phyloP scores from a whole-genome alignment of 2,329 filamentous ascomycete species.

The Lachnellula subtilissima region DNA sequence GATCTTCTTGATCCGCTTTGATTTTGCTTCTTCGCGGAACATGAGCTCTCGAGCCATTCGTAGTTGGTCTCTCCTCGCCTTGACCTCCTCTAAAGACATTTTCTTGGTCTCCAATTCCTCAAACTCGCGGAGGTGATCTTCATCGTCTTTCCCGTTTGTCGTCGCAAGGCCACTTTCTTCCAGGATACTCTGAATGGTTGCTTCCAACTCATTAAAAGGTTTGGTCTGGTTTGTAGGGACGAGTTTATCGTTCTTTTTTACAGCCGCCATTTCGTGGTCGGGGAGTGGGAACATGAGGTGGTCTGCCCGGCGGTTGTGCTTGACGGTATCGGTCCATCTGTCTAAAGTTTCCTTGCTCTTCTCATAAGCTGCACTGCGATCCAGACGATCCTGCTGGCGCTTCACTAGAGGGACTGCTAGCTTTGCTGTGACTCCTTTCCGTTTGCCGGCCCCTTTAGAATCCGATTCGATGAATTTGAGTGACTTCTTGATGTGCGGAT shows the following conservation, averaged over 20 bases:
- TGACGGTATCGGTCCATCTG: constrained; percentile 92
- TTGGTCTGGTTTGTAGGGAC: constrained; percentile 58
- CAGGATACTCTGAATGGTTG: constrained; percentile 81
- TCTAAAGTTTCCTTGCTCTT: constrained; percentile 89
- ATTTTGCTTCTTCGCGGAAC: constrained; percentile 81
- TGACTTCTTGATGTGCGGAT: constrained; percentile 71
- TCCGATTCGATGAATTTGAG: constrained; percentile 69
- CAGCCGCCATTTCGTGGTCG: constrained; percentile 57
- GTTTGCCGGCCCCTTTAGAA: constrained; percentile 47
- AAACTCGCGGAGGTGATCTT: constrained; percentile 62
- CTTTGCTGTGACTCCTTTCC: constrained; percentile 58
- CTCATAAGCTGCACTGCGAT: constrained; percentile 77
- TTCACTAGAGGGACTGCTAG: constrained; percentile 78
- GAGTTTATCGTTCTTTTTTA: constrained; percentile 59
- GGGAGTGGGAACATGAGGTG: constrained; percentile 83
- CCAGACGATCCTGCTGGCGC: constrained; percentile 78
- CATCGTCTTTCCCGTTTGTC: constrained; percentile 53
- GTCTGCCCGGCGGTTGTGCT: constrained; percentile 86
- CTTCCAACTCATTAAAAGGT: constrained; percentile 76
- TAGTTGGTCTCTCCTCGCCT: constrained; percentile 67
- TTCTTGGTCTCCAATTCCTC: constrained; percentile 68
- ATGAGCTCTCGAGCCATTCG: constrained; percentile 78
- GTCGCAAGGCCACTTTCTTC: constrained; percentile 75
- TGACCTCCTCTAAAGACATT: constrained; percentile 66
- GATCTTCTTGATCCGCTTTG: constrained; percentile 96